These are phyloP conservation scores for Cyclotella cryptica DNA, from an alignment of 108 stramenopile species.

Conservation along the genomic window DNA sequence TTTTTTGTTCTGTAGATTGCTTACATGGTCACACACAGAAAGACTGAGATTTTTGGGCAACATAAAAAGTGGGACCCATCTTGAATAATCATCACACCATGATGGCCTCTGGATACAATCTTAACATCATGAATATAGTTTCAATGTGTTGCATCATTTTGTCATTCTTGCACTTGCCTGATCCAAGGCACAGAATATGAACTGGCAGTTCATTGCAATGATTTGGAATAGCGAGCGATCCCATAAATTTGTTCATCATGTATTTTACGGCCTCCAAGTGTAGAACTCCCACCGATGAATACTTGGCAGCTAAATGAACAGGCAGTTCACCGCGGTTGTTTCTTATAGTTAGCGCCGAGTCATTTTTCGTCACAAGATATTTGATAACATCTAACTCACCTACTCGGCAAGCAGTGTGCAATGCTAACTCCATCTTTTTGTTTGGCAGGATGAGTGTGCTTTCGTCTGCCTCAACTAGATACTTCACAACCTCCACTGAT, in stretches of 20 bases:
- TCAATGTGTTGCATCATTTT: too few relatives aligned
- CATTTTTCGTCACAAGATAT: background rate
- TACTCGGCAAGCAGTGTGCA: background rate
- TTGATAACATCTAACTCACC: background rate
- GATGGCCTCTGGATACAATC: too few relatives aligned
- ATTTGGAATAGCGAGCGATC: background rate
- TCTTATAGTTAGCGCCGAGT: too few relatives aligned
- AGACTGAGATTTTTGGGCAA: too few relatives aligned
- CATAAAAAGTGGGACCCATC: too few relatives aligned
- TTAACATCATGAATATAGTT: too few relatives aligned
- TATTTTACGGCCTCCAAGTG: background rate
- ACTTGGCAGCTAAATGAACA: too few relatives aligned
- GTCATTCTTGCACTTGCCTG: background rate
- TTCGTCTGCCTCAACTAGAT: background rate
- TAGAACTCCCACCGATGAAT: too few relatives aligned
- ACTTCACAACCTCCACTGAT: background rate
- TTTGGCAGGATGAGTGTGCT: background rate
- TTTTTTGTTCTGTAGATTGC: too few relatives aligned
- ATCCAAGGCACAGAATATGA: conserved; percentile 11
- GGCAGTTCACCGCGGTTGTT: too few relatives aligned
- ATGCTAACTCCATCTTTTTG: background rate
- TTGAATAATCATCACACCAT: too few relatives aligned
- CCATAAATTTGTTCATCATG: background rate
- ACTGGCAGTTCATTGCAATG: background rate
- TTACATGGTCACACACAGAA: too few relatives aligned